Conservation (phyloP, 202 grass and related monocot genomes). For the Tripidium arundinaceum region DNA sequence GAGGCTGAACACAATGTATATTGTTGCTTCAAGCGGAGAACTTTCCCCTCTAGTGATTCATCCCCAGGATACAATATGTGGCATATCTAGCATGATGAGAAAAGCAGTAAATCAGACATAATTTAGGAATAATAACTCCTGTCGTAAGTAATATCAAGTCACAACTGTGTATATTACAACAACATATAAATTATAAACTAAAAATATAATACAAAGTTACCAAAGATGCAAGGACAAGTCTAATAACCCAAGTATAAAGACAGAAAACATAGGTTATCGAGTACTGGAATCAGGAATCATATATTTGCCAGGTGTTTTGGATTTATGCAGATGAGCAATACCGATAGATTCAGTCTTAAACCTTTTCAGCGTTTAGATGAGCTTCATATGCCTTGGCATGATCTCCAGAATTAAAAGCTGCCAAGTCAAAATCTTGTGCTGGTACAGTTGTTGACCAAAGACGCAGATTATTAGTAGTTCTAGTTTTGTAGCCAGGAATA, state of each 20-base stretch:
- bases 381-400: constrained; percentile 76
- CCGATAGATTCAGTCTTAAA: constrained; percentile 14
- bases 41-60: constrained; percentile 85
- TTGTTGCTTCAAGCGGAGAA: constrained; percentile 93
- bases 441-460: constrained; percentile 92
- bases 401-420: constrained; percentile 84
- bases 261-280: background rate
- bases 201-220: constrained; percentile 9
- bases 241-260: background rate
- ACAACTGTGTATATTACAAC: background rate
- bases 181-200: background rate
- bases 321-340: constrained; percentile 11
- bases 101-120: constrained; percentile 24
- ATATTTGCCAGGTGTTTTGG: background rate
- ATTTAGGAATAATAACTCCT: background rate
- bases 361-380: constrained; percentile 93
- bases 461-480: constrained; percentile 81
- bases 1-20: constrained; percentile 98
- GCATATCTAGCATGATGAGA: constrained; percentile 72
- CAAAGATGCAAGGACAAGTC: background rate
- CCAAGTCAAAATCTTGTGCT: constrained; percentile 75
- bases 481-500: constrained; percentile 96
- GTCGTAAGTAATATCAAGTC: background rate
- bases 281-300: background rate
- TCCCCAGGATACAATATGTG: constrained; percentile 92